Evolutionary conservation across 495 filamentous ascomycete species (phyloP), one percentile per base, ranked within the genome.

Genomic region (Ramalina peruviana): DNA sequence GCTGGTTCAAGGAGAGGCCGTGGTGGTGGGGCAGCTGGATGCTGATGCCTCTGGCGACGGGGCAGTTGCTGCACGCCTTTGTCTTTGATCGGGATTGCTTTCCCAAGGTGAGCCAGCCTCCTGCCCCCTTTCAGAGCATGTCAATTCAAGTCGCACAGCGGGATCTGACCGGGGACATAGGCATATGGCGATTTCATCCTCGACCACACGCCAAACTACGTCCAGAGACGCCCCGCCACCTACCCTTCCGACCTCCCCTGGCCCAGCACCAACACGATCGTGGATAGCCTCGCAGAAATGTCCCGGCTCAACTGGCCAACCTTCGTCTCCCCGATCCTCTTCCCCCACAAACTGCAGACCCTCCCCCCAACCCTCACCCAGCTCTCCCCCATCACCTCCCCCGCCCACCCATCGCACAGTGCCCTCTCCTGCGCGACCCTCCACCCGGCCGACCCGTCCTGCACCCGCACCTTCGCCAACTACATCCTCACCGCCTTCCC

Each of bases 1-100:
- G 90, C 6, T 83, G 78, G 71, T 72, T 95, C 46, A 80, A 77
- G 69, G 74, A 81, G 39, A 69, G 76, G 53, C 84, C 88, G 6
- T 75, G 75, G 78, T 98, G 92, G 92, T 90, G 88, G 72, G 92
- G 90, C 20, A 94, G 87, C 61, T 97, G 90, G 90, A 70, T 97
- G 73, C 67, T 97, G 58, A 89, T 95, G 74, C 92, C 92, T 1
- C 60, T 93, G n/a, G 81, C 88, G 12, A 86, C 80, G 59, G 92
- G 88, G 30, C 92, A 97, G 67, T 71, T 98, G 46, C 70, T 96
- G 46, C 87, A 96, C 64, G 82, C 90, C 2, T 85, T 88, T 64
- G 78, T 96, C 26, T 97, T 96, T 69, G 89, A 97, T 61, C 75
- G 85, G 44, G 89, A 95, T 58, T 86, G 82, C 61, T 86, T 89